A percentile compares a stretch with the other conserved stretches of the same genome.
Evolutionary conservation across 1,284 basidiomycete species (phyloP).

Genomic region (Pseudozyma pruni): DNA sequence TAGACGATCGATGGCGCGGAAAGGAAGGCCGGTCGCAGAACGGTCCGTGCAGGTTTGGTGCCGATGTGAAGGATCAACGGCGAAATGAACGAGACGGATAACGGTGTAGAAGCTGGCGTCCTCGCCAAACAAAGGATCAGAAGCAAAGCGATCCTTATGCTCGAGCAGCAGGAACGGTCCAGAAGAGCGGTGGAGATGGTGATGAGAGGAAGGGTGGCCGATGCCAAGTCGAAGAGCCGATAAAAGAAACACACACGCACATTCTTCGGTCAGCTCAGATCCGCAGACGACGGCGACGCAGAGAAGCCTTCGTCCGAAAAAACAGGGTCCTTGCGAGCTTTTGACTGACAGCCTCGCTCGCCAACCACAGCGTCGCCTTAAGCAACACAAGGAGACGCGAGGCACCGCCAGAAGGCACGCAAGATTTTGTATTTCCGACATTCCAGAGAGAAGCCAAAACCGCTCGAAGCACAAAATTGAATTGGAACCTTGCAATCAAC

Average conservation of each 20-base stretch:
- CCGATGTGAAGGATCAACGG: neutral
- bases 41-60: neutral
- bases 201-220: constrained; percentile 1
- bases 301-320: constrained; percentile 5
- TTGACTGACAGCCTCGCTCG: neutral
- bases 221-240: too few species aligned
- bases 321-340: constrained; percentile 6
- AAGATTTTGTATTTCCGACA: too few species aligned
- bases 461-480: neutral
- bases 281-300: neutral
- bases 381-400: neutral
- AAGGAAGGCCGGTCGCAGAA: neutral
- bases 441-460: too few species aligned
- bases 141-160: constrained; percentile 14
- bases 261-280: neutral
- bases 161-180: constrained; percentile 27
- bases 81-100: neutral
- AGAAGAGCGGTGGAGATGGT: constrained; percentile 9
- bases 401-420: neutral
- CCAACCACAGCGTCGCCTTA: neutral
- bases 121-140: constrained; percentile 17
- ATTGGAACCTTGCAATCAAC: neutral
- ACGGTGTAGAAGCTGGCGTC: constrained; percentile 15
- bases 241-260: too few species aligned
- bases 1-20: too few species aligned